Conservation (phyloP, 495 filamentous ascomycete species). For the Hypoxylon fragiforme region DNA sequence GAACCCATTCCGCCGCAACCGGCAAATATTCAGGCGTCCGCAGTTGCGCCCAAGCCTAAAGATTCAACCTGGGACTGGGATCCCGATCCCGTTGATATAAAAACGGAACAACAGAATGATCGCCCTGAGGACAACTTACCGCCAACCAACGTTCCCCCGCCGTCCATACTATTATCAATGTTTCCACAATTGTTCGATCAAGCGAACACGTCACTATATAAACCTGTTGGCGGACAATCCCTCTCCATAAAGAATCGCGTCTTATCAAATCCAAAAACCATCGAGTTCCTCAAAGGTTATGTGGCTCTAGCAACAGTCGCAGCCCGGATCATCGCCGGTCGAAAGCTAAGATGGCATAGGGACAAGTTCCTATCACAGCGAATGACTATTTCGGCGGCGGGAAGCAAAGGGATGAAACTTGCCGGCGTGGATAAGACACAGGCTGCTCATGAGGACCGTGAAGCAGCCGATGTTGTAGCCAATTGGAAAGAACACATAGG, state of each 20-base stretch:
- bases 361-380: conserved; percentile 82
- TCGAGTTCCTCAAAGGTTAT: conserved; percentile 56
- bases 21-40: conserved; percentile 5
- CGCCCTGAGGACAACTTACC: conserved; percentile 50
- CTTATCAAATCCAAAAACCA: conserved; percentile 57
- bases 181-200: conserved; percentile 69
- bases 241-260: conserved; percentile 59
- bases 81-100: conserved; percentile 22
- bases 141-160: conserved; percentile 88
- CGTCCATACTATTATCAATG: conserved; percentile 75
- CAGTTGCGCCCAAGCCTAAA: conserved; percentile 1
- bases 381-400: conserved; percentile 78
- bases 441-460: conserved; percentile 79
- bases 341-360: conserved; percentile 85
- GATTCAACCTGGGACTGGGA: conserved; percentile 38
- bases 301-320: conserved; percentile 65
- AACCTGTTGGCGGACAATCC: conserved; percentile 55
- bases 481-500: conserved; percentile 73
- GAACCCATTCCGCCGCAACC: conserved; percentile 24
- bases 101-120: conserved; percentile 20
- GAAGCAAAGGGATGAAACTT: conserved; percentile 87
- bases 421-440: conserved; percentile 79
- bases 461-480: conserved; percentile 75
- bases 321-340: conserved; percentile 81
- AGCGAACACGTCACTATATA: conserved; percentile 56